A percentile compares a stretch with the other conserved stretches of the same genome.
Evolutionary conservation across 768 basidiomycete species (phyloP).

Genomic region (Suillus discolor): DNA sequence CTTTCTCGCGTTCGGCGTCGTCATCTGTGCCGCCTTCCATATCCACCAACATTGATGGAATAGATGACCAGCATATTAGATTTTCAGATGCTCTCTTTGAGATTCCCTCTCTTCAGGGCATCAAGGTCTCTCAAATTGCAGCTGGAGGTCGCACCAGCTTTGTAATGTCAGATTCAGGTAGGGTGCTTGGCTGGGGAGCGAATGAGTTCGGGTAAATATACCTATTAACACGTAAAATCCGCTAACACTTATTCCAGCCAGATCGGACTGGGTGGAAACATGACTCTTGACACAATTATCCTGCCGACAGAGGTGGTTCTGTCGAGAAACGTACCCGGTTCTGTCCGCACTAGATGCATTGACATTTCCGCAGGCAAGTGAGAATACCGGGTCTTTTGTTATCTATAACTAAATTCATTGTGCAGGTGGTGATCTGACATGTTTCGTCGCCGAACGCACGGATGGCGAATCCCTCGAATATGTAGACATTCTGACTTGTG

Average conservation of each 20-base stretch:
- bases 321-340: constrained; percentile 53
- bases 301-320: constrained; percentile 86
- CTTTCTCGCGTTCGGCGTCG: constrained; percentile 32
- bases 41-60: constrained; percentile 27
- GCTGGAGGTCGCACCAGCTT: constrained; percentile 77
- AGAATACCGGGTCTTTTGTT: neutral
- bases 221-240: neutral
- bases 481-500: constrained; percentile 71
- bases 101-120: constrained; percentile 68
- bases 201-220: constrained; percentile 76
- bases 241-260: constrained; percentile 51
- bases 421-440: constrained; percentile 70
- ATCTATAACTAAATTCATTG: neutral
- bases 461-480: constrained; percentile 36
- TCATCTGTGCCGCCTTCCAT: constrained; percentile 24
- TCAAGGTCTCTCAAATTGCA: constrained; percentile 68
- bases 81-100: constrained; percentile 77
- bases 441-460: constrained; percentile 70
- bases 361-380: constrained; percentile 63
- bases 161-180: constrained; percentile 64
- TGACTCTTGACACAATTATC: constrained; percentile 67
- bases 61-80: constrained; percentile 48
- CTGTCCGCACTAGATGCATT: constrained; percentile 60
- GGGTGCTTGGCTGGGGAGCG: constrained; percentile 87
- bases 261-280: constrained; percentile 71